Conservation (phyloP, 164 flowering plant species). For the Chimonanthus salicifolius region DNA sequence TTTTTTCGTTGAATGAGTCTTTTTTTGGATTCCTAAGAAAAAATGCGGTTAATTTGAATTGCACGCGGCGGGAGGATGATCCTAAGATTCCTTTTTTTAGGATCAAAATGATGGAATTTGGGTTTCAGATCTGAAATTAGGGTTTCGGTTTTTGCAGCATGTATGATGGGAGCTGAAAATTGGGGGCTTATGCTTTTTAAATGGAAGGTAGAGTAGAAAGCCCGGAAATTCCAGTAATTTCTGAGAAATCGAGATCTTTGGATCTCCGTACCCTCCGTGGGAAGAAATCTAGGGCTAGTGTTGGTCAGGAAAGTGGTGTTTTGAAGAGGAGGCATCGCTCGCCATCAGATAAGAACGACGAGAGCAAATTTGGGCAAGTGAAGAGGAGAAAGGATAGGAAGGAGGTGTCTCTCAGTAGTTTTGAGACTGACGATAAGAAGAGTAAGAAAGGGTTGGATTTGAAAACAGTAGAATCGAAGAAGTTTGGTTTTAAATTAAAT, state of each 20-base stretch:
- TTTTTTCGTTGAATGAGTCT: slow-evolving; percentile 8
- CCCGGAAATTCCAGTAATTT: slow-evolving; percentile 36
- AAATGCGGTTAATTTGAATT: slow-evolving; percentile 6
- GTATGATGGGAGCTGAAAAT: slow-evolving; percentile 49
- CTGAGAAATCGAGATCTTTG: slow-evolving; percentile 54
- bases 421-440: slow-evolving; percentile 25
- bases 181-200: slow-evolving; percentile 39
- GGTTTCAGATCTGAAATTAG: slow-evolving; percentile 45
- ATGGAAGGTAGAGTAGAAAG: slow-evolving; percentile 62
- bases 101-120: slow-evolving; percentile 16
- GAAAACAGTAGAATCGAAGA: slow-evolving; percentile 14
- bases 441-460: slow-evolving; percentile 28
- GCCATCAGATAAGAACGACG: slow-evolving; percentile 2
- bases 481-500: slow-evolving; percentile 15
- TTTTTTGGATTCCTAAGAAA: background rate
- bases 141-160: slow-evolving; percentile 19
- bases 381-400: slow-evolving; percentile 42
- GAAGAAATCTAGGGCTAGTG: slow-evolving; percentile 21
- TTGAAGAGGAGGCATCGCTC: slow-evolving; percentile 28
- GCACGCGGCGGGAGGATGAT: background rate
- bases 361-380: slow-evolving; percentile 13
- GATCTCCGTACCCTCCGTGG: slow-evolving; percentile 52
- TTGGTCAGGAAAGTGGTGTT: slow-evolving; percentile 4
- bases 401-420: slow-evolving; percentile 40
- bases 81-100: slow-evolving; percentile 12